Evolutionary conservation across 345 rosid species (phyloP).

Genomic region (Mercurialis annua): DNA sequence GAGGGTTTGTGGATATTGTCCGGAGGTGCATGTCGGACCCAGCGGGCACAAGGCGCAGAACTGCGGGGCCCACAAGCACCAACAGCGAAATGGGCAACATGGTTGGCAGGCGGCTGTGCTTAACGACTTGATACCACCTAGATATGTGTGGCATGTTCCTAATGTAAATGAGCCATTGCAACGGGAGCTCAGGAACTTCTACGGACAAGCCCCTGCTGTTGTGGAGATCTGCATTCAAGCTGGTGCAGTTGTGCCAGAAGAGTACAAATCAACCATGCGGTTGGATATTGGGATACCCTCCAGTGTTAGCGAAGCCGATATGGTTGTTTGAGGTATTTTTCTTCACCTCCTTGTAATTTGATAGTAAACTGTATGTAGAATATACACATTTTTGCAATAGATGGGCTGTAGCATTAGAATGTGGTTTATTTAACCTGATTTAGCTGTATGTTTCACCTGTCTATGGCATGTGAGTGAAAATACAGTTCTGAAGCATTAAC

Average conservation of each 20-base stretch:
- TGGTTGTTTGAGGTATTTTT: conserved; percentile 62
- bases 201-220: conserved; percentile 89
- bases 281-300: conserved; percentile 85
- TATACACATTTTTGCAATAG: neutral
- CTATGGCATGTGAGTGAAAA: neutral
- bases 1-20: conserved; percentile 96
- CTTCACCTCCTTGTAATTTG: neutral
- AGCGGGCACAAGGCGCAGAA: conserved; percentile 92
- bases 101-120: conserved; percentile 94
- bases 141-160: conserved; percentile 94
- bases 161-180: conserved; percentile 66
- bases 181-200: conserved; percentile 65
- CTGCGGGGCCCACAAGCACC: conserved; percentile 95
- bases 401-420: neutral
- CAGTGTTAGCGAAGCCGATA: conserved; percentile 76
- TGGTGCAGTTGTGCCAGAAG: conserved; percentile 72
- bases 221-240: conserved; percentile 88
- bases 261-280: conserved; percentile 87
- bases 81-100: conserved; percentile 91
- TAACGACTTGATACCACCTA: conserved; percentile 84
- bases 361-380: conserved; percentile 2
- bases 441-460: neutral
- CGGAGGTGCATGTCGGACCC: conserved; percentile 85
- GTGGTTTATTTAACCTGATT: neutral
- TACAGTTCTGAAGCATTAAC: no score